phyloP scores from a whole-genome alignment of 352 stramenopile genomes.

The Phytophthora sp. region DNA sequence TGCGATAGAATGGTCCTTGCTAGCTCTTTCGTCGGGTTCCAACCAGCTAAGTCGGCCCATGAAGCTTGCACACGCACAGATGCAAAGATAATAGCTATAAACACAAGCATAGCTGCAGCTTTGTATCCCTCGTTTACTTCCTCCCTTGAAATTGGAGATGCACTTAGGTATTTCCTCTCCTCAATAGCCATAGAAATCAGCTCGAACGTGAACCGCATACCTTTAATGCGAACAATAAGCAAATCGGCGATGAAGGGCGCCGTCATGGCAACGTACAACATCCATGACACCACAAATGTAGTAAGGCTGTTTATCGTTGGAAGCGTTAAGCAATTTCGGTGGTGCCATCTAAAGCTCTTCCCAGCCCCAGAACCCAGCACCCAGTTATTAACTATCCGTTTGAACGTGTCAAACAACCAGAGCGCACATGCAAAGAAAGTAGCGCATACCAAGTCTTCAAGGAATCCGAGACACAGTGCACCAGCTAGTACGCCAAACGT shows the following conservation, averaged over 20 bases:
- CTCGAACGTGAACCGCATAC: constrained; percentile 57
- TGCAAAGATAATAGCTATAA: constrained; percentile 16
- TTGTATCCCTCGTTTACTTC: constrained; percentile 25
- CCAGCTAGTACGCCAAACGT: constrained; percentile 5
- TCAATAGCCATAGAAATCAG: constrained; percentile 43
- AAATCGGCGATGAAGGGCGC: constrained; percentile 41
- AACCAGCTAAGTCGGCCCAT: constrained; percentile 35
- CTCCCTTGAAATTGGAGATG: constrained; percentile 31
- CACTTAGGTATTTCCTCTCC: constrained; percentile 33
- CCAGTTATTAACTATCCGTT: neutral
- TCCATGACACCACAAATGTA: constrained; percentile 36
- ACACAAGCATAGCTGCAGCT: constrained; percentile 13
- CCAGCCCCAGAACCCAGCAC: neutral
- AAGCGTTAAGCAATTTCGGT: neutral
- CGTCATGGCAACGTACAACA: constrained; percentile 31
- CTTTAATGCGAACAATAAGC: constrained; percentile 38
- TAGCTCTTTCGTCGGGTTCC: constrained; percentile 27
- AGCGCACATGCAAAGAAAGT: constrained; percentile 20
- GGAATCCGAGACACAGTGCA: constrained; percentile 28
- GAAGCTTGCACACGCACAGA: constrained; percentile 17
- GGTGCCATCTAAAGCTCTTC: neutral
- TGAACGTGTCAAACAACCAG: constrained; percentile 1
- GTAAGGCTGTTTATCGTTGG: neutral
- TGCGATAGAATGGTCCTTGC: neutral
- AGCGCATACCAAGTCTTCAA: constrained; percentile 39